Evolutionary conservation across 2,329 filamentous ascomycete species (phyloP).

Genomic region (Aphanocladium album): DNA sequence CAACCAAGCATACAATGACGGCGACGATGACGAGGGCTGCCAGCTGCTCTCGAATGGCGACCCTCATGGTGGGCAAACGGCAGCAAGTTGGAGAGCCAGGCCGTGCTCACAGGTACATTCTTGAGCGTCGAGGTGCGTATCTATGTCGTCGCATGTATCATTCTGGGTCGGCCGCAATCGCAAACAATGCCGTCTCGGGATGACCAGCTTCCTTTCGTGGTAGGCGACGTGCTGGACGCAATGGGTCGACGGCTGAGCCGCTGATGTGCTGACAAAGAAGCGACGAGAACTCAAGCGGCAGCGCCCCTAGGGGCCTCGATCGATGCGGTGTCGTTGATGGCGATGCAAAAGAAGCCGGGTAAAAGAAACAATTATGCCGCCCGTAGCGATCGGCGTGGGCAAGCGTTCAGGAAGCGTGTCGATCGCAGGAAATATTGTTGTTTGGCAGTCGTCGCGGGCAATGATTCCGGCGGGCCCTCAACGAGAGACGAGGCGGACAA

Average conservation of each 20-base stretch:
- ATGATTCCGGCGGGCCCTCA: background rate
- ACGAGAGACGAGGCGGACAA: background rate
- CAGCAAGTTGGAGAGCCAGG: background rate
- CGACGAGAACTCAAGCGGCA: background rate
- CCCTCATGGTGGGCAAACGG: constrained; percentile 56
- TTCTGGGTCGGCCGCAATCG: background rate
- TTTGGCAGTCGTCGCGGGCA: background rate
- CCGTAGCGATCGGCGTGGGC: background rate
- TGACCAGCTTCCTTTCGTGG: background rate
- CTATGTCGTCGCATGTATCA: background rate
- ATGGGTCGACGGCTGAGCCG: background rate
- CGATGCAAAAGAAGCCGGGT: background rate
- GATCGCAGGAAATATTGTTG: background rate
- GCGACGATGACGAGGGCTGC: constrained; percentile 72
- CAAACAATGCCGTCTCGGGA: background rate
- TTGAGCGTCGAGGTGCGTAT: background rate
- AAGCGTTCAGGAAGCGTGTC: background rate
- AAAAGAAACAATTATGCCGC: background rate
- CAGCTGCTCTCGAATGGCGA: constrained; percentile 85
- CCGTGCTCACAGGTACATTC: background rate
- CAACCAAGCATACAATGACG: constrained; percentile 67
- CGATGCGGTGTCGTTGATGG: background rate
- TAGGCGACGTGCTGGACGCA: background rate
- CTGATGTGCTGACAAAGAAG: background rate
- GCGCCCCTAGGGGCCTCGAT: constrained; percentile 5